Evolutionary conservation across 805 yeast genomes (phyloP).

Genomic region (Grigorovia humatica): DNA sequence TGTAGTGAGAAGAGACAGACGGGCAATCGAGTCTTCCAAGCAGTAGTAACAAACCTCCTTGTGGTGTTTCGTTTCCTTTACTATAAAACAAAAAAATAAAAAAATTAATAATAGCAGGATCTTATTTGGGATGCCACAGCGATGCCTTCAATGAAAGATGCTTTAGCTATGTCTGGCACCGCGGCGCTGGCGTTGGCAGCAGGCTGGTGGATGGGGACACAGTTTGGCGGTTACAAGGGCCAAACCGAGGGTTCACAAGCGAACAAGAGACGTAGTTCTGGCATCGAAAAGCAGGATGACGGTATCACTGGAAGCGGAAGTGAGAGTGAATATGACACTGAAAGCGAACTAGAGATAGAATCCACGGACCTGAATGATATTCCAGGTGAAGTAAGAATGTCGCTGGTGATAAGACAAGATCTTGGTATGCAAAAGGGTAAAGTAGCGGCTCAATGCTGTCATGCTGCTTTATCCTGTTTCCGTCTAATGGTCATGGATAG

Average conservation of each 20-base stretch:
- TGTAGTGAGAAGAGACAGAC: too few relatives aligned
- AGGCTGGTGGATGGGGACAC: conserved; percentile 21
- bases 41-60: too few relatives aligned
- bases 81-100: too few relatives aligned
- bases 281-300: conserved; percentile 17
- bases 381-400: conserved; percentile 80
- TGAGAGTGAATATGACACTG: conserved; percentile 26
- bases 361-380: conserved; percentile 51
- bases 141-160: conserved; percentile 6
- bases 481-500: conserved; percentile 48
- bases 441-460: conserved; percentile 95
- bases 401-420: conserved; percentile 78
- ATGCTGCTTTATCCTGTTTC: conserved; percentile 91
- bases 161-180: conserved; percentile 15
- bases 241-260: background rate
- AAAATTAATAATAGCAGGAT: background rate
- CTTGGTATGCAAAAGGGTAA: conserved; percentile 90
- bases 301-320: conserved; percentile 2
- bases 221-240: background rate
- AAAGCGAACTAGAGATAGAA: conserved; percentile 48
- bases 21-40: too few relatives aligned
- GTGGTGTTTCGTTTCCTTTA: too few relatives aligned
- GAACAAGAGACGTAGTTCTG: background rate
- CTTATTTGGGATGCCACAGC: background rate
- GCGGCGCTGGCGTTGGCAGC: conserved; percentile 24